Evolutionary conservation across 192 early-diverging fungal species (phyloP).

Genomic region (Gorgonomyces haynaldii): DNA sequence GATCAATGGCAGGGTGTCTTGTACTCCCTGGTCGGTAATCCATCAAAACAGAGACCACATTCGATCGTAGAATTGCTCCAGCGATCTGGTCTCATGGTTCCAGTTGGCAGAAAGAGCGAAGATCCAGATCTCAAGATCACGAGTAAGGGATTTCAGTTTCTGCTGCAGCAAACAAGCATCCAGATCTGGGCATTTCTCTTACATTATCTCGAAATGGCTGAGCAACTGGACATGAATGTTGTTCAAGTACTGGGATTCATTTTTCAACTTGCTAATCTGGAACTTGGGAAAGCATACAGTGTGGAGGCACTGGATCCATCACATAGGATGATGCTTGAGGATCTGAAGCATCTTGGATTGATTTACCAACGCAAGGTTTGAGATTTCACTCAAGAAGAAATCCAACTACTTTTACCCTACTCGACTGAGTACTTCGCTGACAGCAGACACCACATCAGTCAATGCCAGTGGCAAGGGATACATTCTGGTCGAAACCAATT

Average conservation of each 20-base stretch:
- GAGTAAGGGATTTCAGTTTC: slow-evolving; percentile 94
- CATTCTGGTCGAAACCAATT: slow-evolving; percentile 93
- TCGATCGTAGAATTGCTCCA: slow-evolving; percentile 62
- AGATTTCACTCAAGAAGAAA: slow-evolving; percentile 24
- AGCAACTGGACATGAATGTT: slow-evolving; percentile 64
- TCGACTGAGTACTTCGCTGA: slow-evolving; percentile 78
- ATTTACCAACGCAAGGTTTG: slow-evolving; percentile 71
- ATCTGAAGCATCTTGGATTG: slow-evolving; percentile 80
- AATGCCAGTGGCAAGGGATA: slow-evolving; percentile 49
- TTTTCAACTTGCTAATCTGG: slow-evolving; percentile 83
- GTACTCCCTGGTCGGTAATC: slow-evolving; percentile 87
- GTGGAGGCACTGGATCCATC: slow-evolving; percentile 72
- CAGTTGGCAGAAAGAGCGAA: slow-evolving; percentile 9
- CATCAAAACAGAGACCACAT: slow-evolving; percentile 48
- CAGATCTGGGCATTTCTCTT: slow-evolving; percentile 95
- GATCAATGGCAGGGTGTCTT: slow-evolving; percentile 85
- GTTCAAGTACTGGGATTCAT: slow-evolving; percentile 90
- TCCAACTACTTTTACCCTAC: slow-evolving; percentile 80
- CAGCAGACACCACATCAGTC: slow-evolving; percentile 56
- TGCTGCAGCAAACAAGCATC: slow-evolving; percentile 83
- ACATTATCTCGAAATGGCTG: slow-evolving; percentile 81
- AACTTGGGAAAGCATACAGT: slow-evolving; percentile 82
- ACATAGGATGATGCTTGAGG: slow-evolving; percentile 74
- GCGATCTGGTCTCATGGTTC: slow-evolving; percentile 65
- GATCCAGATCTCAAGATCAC: slow-evolving; percentile 73